Evolutionary conservation across 1,284 basidiomycete genomes (phyloP), one percentile per base, ranked within the genome.

Genomic region (Papiliotrema flavescens): DNA sequence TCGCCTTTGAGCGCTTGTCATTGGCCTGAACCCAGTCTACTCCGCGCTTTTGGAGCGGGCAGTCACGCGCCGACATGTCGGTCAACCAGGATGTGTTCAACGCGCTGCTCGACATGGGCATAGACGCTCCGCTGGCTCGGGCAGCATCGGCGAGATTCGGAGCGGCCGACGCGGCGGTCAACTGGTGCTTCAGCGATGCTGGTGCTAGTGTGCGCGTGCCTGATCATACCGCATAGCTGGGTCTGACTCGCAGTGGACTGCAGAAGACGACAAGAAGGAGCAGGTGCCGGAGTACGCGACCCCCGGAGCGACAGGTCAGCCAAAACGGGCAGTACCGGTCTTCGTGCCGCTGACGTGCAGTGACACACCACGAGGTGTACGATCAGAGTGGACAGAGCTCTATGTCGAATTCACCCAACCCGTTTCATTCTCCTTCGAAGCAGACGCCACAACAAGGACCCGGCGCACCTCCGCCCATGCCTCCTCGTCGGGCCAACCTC

Each of bases 161-260:
- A 19, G 61, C 48, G 4, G 57, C 64, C 15, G 70, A 70, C 15
- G 63, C 71, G 13, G 73, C 73, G 23, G 63, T 67, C 53, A 69
- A 75, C 52, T 75, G 73, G 73, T 70, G 69, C 49, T 75, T 71
- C 52, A 67, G 71, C n/a, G 67, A 66, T 19, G 43, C 43, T 6
- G 73, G 71, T 9, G 53, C 54, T 28, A 61, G 61, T 43, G 71
- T 72, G 35, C 7, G 45, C 5, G 37, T 15, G 2, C 39, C 15
- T 14, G n/a, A 37, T n/a, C 34, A 47, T 11, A 2, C 41, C 28
- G 32, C 26, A 45, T 7, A 49, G 7, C 17, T 3, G 5, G 11
- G 40, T 49, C 53, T 59, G 32, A 53, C 24, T 9, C 14, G 3
- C 40, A 63, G 64, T 66, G 64, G 64, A 61, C 49, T 47, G 61